These are phyloP conservation scores for Solanum chacoense DNA, from an alignment of 305 asterid genomes.

Conservation along the genomic window DNA sequence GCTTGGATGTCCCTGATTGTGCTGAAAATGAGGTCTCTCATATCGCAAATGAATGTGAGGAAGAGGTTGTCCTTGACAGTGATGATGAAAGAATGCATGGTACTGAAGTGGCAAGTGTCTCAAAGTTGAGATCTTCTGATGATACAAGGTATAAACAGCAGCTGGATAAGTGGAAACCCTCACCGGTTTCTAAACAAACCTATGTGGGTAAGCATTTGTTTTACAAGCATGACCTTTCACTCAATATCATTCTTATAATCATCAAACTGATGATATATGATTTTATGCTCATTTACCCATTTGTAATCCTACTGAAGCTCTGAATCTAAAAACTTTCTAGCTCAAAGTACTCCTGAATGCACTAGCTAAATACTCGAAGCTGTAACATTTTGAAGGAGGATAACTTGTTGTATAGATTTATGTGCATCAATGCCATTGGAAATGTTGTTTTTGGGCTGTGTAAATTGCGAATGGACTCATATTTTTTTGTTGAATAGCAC, in stretches of 20 bases:
- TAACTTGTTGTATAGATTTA: not conserved
- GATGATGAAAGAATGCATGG: slow-evolving; percentile 45
- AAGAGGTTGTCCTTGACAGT: slow-evolving; percentile 55
- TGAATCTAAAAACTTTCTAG: not conserved
- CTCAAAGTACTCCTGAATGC: not conserved
- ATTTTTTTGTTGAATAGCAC: not conserved
- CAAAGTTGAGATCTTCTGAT: slow-evolving; percentile 6
- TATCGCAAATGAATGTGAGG: slow-evolving; percentile 16
- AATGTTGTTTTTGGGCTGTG: not conserved
- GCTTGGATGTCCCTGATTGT: slow-evolving; percentile 16
- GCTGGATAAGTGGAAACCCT: not conserved
- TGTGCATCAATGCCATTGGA: not conserved
- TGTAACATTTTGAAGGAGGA: not conserved
- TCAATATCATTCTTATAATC: not conserved
- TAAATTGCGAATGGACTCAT: not conserved
- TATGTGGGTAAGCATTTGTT: not conserved
- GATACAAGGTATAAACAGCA: slow-evolving; percentile 17
- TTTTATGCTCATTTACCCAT: not conserved
- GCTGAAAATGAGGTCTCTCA: slow-evolving; percentile 18
- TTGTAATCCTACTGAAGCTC: not conserved
- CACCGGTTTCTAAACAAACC: not conserved
- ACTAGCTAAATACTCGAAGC: not conserved
- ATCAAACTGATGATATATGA: not conserved
- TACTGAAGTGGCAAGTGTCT: slow-evolving; percentile 7
- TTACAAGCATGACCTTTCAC: not conserved